These are phyloP conservation scores for Sutorius eximius DNA, from an alignment of 1,284 basidiomycete genomes.

Conservation along the genomic window DNA sequence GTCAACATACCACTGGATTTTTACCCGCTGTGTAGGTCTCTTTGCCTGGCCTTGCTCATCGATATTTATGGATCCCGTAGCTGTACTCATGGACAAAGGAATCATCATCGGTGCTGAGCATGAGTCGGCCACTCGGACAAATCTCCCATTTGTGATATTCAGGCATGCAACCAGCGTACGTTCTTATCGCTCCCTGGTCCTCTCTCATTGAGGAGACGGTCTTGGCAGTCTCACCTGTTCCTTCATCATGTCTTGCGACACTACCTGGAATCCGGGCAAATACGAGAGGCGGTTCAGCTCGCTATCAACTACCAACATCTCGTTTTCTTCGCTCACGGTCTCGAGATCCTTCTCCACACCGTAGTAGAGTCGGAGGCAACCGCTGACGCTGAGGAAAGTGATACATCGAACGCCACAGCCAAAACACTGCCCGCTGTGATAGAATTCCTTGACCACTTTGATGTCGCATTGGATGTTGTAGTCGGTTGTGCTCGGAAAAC, in stretches of 20 bases:
- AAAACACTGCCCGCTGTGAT: slow-evolving; percentile 66
- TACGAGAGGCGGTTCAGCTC: slow-evolving; percentile 81
- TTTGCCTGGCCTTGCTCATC: slow-evolving; percentile 3
- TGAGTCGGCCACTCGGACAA: slow-evolving; percentile 74
- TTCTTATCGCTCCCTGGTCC: background rate
- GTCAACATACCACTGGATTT: slow-evolving; percentile 90
- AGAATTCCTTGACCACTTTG: slow-evolving; percentile 94
- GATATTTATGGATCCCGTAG: slow-evolving; percentile 41
- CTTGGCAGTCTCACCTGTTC: slow-evolving; percentile 83
- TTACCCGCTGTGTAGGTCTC: slow-evolving; percentile 86
- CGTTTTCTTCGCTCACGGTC: slow-evolving; percentile 90
- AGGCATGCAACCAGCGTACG: slow-evolving; percentile 87
- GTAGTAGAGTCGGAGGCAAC: slow-evolving; percentile 89
- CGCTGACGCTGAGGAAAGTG: slow-evolving; percentile 33
- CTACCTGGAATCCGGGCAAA: slow-evolving; percentile 72
- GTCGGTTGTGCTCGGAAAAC: slow-evolving; percentile 97
- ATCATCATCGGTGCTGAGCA: slow-evolving; percentile 97
- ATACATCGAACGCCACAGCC: slow-evolving; percentile 24
- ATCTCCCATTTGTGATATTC: slow-evolving; percentile 90
- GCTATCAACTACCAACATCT: slow-evolving; percentile 86
- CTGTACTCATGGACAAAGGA: slow-evolving; percentile 97
- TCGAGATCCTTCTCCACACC: slow-evolving; percentile 92
- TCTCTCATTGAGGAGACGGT: slow-evolving; percentile 1
- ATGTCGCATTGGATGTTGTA: slow-evolving; percentile 87
- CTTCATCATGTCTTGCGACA: slow-evolving; percentile 89